Evolutionary conservation across 495 filamentous ascomycete genomes (phyloP).

Genomic region (Aspergillus diversus): DNA sequence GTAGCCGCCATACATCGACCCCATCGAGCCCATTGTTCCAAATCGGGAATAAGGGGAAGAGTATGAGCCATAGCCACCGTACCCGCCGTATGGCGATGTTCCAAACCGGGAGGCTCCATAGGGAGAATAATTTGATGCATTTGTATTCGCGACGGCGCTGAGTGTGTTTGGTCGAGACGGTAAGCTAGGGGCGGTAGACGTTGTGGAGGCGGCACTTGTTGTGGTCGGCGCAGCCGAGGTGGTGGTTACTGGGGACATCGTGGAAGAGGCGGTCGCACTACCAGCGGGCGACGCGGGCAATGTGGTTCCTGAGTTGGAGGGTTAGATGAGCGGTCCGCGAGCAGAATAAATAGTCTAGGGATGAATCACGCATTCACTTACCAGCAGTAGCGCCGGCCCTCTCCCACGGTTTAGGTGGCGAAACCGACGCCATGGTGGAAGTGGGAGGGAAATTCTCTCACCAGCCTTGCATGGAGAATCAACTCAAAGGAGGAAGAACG

Average conservation of each 20-base stretch:
- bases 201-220: conserved; percentile 46
- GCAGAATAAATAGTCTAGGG: conserved; percentile 9
- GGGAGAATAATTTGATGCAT: conserved; percentile 79
- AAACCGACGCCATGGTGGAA: conserved; percentile 58
- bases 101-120: conserved; percentile 68
- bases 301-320: conserved; percentile 37
- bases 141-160: conserved; percentile 77
- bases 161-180: conserved; percentile 79
- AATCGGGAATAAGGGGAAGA: conserved; percentile 70
- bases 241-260: conserved; percentile 28
- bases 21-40: conserved; percentile 60
- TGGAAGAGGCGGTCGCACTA: conserved; percentile 43
- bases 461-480: conserved; percentile 39
- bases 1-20: conserved; percentile 56
- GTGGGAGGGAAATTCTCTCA: conserved; percentile 28
- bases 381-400: conserved; percentile 68
- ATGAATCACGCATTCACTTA: conserved; percentile 23
- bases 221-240: conserved; percentile 41
- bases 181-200: conserved; percentile 67
- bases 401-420: conserved; percentile 98
- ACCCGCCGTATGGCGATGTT: conserved; percentile 51
- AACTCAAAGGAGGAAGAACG: conserved; percentile 6
- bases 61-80: conserved; percentile 56
- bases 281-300: conserved; percentile 40
- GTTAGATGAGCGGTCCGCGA: conserved; percentile 2